Evolutionary conservation across 2,329 filamentous ascomycete genomes (phyloP).

Genomic region (Pseudopyrenochaeta lycopersici): DNA sequence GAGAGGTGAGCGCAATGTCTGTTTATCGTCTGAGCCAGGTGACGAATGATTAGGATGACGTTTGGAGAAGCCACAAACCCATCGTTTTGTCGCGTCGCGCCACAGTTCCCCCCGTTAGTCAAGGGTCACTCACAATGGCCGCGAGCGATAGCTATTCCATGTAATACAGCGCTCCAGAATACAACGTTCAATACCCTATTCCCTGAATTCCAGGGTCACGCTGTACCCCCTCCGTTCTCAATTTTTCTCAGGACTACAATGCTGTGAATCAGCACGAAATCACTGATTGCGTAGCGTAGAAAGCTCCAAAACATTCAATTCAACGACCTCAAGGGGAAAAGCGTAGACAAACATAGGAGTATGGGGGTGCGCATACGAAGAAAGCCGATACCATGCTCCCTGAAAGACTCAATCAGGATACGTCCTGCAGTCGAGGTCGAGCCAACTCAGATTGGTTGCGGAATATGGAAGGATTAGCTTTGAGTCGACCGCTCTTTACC

Average conservation of each 20-base stretch:
- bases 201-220: constrained; percentile 7
- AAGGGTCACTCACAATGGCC: too few species aligned
- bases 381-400: constrained; percentile 26
- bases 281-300: constrained; percentile 19
- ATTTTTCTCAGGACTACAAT: constrained; percentile 2
- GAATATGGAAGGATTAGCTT: constrained; percentile 41
- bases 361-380: constrained; percentile 24
- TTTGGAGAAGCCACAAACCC: too few species aligned
- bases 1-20: neutral
- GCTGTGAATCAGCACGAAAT: constrained; percentile 6
- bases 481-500: constrained; percentile 39
- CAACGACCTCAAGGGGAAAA: constrained; percentile 22
- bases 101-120: too few species aligned
- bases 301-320: constrained; percentile 24
- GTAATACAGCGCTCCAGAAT: too few species aligned
- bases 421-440: constrained; percentile 33
- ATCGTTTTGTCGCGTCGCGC: too few species aligned
- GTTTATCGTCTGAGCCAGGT: neutral
- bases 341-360: constrained; percentile 27
- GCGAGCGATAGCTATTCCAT: too few species aligned
- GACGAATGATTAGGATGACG: too few species aligned
- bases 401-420: constrained; percentile 20
- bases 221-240: constrained; percentile 2
- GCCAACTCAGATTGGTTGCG: constrained; percentile 30
- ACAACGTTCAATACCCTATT: neutral